Evolutionary conservation across 345 rosid genomes (phyloP), one percentile per base, ranked within the genome.

Genomic region (Tarenaya hassleriana): DNA sequence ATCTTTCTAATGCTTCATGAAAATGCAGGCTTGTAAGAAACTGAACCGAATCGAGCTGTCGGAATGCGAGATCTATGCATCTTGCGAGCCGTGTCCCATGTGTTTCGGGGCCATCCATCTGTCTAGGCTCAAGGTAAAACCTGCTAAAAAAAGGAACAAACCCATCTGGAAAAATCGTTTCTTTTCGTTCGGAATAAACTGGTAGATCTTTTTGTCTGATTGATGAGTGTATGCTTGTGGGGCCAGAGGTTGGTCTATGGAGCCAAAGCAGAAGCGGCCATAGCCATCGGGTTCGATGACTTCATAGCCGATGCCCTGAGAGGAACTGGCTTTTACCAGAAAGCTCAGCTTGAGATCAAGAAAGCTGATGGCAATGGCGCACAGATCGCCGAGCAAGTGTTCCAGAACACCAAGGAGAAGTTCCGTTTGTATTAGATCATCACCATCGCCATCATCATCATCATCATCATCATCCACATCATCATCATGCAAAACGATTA

Each of bases 41-140:
- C 90, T 85, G 6, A 74, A 82, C 68, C 66, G 59, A 55, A 73
- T 80, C 15, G 78, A 79, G 54, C 80, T 85, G 56, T 70, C 90
- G 7, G 95, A 85, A 33, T 80, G 90, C 31, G 95, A 85, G 67
- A 85, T 82, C 3, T 86, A 80, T 17, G 79, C 85, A n/a, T 86
- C 95, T 21, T 80, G 88, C 29, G 95, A 80, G 66, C 86, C 91
- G 0, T 82, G 95, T 34, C 88, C 95, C 1, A 86, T 86, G 95
- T 86, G 95, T 49, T 85, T 85, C 7, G 85, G 95, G 19, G 90
- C 91, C 56, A 86, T 82, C 61, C 87, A 74, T 70, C 82, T 82
- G 34, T 82, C 91, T 1, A 74, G 80, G 67, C 61, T 78, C 41
- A 80, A 82, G 95, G 95, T 82, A 62, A 46, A 13, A 55, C 13